Evolutionary conservation across 768 basidiomycete species (phyloP).

Genomic region (Termitomyces sp.): DNA sequence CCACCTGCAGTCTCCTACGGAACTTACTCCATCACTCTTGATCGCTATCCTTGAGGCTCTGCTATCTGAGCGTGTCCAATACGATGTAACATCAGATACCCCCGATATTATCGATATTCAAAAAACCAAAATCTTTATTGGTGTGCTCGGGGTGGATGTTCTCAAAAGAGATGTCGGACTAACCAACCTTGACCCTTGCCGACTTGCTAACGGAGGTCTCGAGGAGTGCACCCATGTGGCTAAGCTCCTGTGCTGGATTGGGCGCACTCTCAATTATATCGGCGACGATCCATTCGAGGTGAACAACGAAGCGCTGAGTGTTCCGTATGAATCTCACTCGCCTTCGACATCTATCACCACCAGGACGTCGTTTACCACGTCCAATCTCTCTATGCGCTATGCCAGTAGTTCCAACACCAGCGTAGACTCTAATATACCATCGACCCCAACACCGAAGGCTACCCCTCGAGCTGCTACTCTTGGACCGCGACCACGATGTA

Average conservation of each 20-base stretch:
- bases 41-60: constrained; percentile 68
- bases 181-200: constrained; percentile 59
- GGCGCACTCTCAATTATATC: constrained; percentile 36
- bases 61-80: constrained; percentile 49
- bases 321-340: constrained; percentile 12
- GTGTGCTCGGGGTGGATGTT: constrained; percentile 67
- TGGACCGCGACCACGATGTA: constrained; percentile 36
- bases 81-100: constrained; percentile 21
- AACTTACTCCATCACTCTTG: constrained; percentile 71
- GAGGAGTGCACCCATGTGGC: constrained; percentile 67
- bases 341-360: constrained; percentile 33
- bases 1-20: constrained; percentile 44
- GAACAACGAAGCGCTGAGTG: constrained; percentile 1
- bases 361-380: constrained; percentile 20
- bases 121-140: constrained; percentile 73
- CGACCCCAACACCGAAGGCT: constrained; percentile 14
- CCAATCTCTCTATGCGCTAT: constrained; percentile 20
- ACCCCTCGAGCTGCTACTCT: constrained; percentile 6
- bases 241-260: constrained; percentile 70
- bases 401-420: constrained; percentile 28
- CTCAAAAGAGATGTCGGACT: constrained; percentile 61
- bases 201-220: constrained; percentile 61
- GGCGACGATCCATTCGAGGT: constrained; percentile 12
- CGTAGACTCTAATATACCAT: constrained; percentile 19
- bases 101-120: constrained; percentile 41